Evolutionary conservation across 1,284 basidiomycete species (phyloP), one percentile per base, ranked within the genome.

Genomic region (Rhodotorula sp.): DNA sequence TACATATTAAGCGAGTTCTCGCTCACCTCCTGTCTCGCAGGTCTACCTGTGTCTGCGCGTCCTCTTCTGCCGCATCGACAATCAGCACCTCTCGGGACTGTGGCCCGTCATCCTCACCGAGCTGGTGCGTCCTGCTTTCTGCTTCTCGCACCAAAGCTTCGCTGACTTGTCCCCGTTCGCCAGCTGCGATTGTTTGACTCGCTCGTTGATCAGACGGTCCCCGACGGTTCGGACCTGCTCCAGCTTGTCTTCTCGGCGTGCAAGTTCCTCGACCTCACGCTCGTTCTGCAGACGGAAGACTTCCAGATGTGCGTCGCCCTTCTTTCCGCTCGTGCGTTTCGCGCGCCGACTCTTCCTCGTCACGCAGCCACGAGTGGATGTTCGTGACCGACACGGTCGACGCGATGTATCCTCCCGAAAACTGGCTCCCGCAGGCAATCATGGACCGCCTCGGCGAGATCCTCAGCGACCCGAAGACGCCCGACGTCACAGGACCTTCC

Each of bases 321-420:
- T 29, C 62, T n/a, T n/a, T n/a, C n/a, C n/a, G n/a, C n/a, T n/a
- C n/a, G n/a, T n/a, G n/a, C n/a, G n/a, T n/a, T n/a, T n/a, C n/a
- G n/a, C n/a, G n/a, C n/a, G n/a, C n/a, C n/a, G n/a, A n/a, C n/a
- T n/a, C n/a, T n/a, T n/a, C n/a, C n/a, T n/a, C n/a, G n/a, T n/a
- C n/a, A n/a, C n/a, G n/a, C 76, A 97, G 94, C 76, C 92, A 99
- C 81, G 94, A 99, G 85, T 99, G 97, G 96, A 91, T 97, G 78
- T 99, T 99, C 80, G 89, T 98, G 66, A 97, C 94, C 0, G 97
- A 99, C 81, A 98, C 96, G 0, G 91, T 95, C 10, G 97, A 99
- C 79, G 94, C 95, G 0, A 87, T 94, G 21, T 94, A 94, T 81
- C 90, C 89, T 15, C 90, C 92, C 0, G 90, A 94, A 74, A 85